Percentiles rank a stretch among this genome's conserved stretches.
Conservation (phyloP, 2,329 filamentous ascomycete species). For the Alternaria dauci region DNA sequence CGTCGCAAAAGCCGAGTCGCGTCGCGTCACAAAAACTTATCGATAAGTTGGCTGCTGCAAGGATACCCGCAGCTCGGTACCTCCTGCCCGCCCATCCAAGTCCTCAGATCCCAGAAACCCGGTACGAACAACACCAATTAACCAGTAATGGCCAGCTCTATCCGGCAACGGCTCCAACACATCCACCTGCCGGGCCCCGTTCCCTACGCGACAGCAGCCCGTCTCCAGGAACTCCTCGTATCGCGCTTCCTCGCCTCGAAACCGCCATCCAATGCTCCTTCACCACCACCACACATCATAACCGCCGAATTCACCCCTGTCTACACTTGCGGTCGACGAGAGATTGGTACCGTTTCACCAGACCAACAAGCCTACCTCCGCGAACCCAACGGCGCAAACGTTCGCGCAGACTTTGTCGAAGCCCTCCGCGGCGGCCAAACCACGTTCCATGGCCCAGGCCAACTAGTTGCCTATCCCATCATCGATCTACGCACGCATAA, state of each 20-base stretch:
- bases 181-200: constrained; percentile 65
- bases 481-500: constrained; percentile 77
- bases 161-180: constrained; percentile 66
- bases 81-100: not conserved
- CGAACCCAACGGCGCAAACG: constrained; percentile 27
- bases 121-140: constrained; percentile 8
- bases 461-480: constrained; percentile 91
- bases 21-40: constrained; percentile 29
- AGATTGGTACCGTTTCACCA: constrained; percentile 61
- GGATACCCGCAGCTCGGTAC: not conserved
- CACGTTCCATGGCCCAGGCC: constrained; percentile 94
- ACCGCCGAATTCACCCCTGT: constrained; percentile 84
- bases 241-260: constrained; percentile 69
- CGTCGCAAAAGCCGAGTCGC: constrained; percentile 8
- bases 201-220: constrained; percentile 63
- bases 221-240: constrained; percentile 66
- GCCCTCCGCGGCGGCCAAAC: constrained; percentile 88
- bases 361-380: constrained; percentile 56
- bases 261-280: constrained; percentile 52
- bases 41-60: constrained; percentile 14
- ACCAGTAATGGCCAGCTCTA: constrained; percentile 38
- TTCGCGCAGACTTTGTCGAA: constrained; percentile 68
- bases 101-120: not conserved
- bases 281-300: constrained; percentile 72
- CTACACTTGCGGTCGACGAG: constrained; percentile 89